phyloP scores from a whole-genome alignment of 2,329 filamentous ascomycete species.

The Erysiphe neolycopersici region DNA sequence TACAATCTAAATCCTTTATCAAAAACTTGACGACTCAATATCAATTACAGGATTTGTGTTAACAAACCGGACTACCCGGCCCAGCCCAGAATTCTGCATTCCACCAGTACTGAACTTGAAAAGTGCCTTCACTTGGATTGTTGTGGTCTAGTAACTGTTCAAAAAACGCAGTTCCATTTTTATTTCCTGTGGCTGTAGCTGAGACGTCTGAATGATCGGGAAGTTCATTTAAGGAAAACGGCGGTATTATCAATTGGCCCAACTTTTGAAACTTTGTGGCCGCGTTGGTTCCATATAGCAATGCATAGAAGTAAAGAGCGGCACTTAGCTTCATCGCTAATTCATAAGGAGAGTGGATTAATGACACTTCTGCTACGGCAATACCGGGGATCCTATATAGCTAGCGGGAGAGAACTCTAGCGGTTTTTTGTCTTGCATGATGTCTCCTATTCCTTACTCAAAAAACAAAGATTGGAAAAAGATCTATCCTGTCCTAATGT shows the following conservation, averaged over 20 bases:
- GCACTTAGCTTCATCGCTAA: too few species aligned
- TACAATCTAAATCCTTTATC: constrained; percentile 15
- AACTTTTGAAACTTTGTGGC: background rate
- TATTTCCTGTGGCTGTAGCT: background rate
- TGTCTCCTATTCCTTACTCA: too few species aligned
- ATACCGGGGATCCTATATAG: too few species aligned
- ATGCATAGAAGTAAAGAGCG: too few species aligned
- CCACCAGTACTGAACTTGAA: constrained; percentile 26
- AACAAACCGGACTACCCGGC: constrained; percentile 23
- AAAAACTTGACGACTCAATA: background rate
- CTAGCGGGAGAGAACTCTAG: too few species aligned
- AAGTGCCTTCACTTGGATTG: constrained; percentile 26
- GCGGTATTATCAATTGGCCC: background rate
- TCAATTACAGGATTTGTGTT: constrained; percentile 1
- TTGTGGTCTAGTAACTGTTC: constrained; percentile 30
- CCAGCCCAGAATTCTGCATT: constrained; percentile 24
- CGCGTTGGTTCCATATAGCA: too few species aligned
- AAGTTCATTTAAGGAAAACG: background rate
- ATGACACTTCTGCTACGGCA: too few species aligned
- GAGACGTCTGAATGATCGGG: background rate
- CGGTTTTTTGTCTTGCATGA: too few species aligned
- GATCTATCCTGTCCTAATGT: too few species aligned
- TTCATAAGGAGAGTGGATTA: too few species aligned
- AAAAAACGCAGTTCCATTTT: constrained; percentile 9
- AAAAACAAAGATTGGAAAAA: too few species aligned